Evolutionary conservation across 305 asterid genomes (phyloP), one percentile per base, ranked within the genome.

Genomic region (Caryopteris hybrid): DNA sequence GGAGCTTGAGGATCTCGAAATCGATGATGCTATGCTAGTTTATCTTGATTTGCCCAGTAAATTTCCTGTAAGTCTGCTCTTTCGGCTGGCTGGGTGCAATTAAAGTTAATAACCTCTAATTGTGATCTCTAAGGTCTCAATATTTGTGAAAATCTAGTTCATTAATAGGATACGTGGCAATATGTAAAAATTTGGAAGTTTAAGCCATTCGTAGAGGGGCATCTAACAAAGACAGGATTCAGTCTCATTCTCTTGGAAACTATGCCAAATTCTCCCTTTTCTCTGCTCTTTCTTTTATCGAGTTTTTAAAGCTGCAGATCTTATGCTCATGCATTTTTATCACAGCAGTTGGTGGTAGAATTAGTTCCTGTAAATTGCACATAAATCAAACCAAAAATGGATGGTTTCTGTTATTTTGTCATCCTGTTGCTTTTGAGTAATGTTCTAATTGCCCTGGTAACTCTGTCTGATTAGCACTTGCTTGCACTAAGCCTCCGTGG

Each of bases 1-100:
- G 92, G 99, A 94, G 79, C 92, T 91, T 47, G 99, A 94, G 74
- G 98, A 84, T 71, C 90, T 86, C 61, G 92, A 80, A 54, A 84
- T 94, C 41, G 92, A 89, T 64, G 99, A 91, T 74, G 72, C 69
- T 52, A 53, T 74, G 80, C 91, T 91, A 10, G 72, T 76, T 45
- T 88, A 91, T 70, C 95, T 91, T 47, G 95, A 91, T 81, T 79
- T 94, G 80, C 90, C 92, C 69, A 69, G 76, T 84, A 94, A 85
- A 89, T 88, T 94, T 79, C 97, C 98, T 33, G 99, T 93, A 81
- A 63, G 95, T 71, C 34, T 43, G 14, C 29, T 61, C 55, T 46
- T 31, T 38, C 41, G 61, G 62, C 53, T 0, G 36, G 57, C 45
- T 36, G 18, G 41, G 11, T 38, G 51, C 11, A 22, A 42, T 27